Conservation (phyloP, 495 filamentous ascomycete genomes). For the Hypoxylon fuscum region DNA sequence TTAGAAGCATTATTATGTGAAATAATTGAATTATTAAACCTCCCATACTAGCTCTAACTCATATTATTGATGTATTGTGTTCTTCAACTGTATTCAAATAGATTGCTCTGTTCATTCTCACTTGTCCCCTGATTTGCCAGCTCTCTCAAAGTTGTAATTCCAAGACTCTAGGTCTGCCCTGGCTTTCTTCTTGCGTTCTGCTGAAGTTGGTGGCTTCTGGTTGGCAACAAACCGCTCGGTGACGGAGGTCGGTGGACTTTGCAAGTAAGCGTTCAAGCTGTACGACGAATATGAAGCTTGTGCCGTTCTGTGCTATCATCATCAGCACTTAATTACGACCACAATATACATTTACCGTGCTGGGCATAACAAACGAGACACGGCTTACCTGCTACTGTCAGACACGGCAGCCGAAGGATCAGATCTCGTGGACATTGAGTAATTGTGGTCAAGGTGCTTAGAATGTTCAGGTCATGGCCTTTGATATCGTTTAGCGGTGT, state of each 20-base stretch:
- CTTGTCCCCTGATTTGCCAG: not conserved
- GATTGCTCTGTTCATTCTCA: not conserved
- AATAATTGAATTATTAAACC: no score
- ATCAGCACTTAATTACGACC: conserved; percentile 2
- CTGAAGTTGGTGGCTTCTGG: conserved; percentile 5
- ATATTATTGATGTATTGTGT: no score
- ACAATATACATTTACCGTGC: not conserved
- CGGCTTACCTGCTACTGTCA: conserved; percentile 20
- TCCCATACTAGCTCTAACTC: no score
- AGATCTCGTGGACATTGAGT: conserved; percentile 20
- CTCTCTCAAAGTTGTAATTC: conserved; percentile 16
- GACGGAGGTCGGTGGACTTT: conserved; percentile 22
- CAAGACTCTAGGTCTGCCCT: conserved; percentile 17
- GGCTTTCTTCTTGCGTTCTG: conserved; percentile 1
- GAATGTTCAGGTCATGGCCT: conserved; percentile 4
- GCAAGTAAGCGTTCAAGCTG: conserved; percentile 26
- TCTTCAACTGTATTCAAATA: not conserved
- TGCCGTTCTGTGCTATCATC: conserved; percentile 1
- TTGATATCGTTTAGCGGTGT: not conserved
- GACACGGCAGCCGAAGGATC: conserved; percentile 16
- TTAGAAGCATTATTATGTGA: no score
- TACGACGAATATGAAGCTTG: conserved; percentile 12
- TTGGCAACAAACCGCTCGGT: conserved; percentile 22
- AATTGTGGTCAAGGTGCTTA: not conserved
- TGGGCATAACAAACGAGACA: not conserved